These are phyloP conservation scores for Kockiozyma suomiensis DNA, from an alignment of 805 yeast species.

Conservation along the genomic window DNA sequence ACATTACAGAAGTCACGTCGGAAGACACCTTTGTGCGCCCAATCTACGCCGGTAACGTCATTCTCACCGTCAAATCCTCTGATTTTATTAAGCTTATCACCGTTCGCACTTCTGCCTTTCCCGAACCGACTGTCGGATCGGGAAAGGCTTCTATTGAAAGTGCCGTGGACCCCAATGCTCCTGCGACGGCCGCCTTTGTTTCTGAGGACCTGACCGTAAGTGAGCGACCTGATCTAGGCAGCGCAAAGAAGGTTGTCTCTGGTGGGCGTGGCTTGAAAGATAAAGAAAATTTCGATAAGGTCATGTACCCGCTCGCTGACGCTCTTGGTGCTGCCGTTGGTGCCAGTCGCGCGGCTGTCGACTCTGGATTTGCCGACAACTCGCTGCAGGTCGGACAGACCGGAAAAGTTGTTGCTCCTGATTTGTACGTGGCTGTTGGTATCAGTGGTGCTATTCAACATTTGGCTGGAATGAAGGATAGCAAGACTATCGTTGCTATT, in stretches of 20 bases:
- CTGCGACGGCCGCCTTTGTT: conserved; percentile 60
- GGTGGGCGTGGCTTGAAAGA: conserved; percentile 95
- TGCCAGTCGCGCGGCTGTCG: conserved; percentile 98
- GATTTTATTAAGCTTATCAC: conserved; percentile 72
- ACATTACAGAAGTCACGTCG: conserved; percentile 67
- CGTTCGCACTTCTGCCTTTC: conserved; percentile 83
- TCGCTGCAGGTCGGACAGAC: conserved; percentile 98
- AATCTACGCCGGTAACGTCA: conserved; percentile 93
- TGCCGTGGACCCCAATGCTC: conserved; percentile 44
- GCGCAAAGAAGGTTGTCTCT: conserved; percentile 79
- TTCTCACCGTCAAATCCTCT: conserved; percentile 72
- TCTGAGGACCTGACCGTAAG: conserved; percentile 72
- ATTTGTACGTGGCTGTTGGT: conserved; percentile 89
- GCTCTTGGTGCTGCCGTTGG: conserved; percentile 90
- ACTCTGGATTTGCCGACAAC: conserved; percentile 92
- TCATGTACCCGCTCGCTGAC: conserved; percentile 82
- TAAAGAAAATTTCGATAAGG: conserved; percentile 79
- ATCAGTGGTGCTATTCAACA: conserved; percentile 98
- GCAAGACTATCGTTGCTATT: conserved; percentile 90
- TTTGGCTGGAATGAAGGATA: conserved; percentile 97
- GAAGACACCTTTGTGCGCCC: conserved; percentile 84
- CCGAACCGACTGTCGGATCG: conserved; percentile 46
- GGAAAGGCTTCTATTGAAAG: conserved; percentile 53
- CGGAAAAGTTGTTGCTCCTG: conserved; percentile 97
- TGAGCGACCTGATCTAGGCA: conserved; percentile 87